Percentiles rank a stretch among this genome's conserved stretches.
These are phyloP conservation scores for Comarum palustre DNA, from an alignment of 306 rosid species.

Conservation along the genomic window DNA sequence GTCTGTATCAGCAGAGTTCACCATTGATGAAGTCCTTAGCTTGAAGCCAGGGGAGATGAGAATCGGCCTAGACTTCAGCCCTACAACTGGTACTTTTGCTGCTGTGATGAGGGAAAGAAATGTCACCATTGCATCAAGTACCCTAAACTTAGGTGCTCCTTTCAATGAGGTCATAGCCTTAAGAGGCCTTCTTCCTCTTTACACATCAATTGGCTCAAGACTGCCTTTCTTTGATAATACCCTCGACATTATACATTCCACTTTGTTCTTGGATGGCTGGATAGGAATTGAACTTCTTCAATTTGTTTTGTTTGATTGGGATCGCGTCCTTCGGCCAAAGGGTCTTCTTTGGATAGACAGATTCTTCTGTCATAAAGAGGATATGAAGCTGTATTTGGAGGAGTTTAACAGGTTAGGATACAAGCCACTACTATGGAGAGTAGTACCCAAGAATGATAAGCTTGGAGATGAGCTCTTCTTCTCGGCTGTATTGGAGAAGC, in stretches of 20 bases:
- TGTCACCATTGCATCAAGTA: constrained; percentile 20
- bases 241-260: constrained; percentile 25
- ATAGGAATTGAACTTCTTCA: constrained; percentile 17
- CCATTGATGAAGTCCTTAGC: constrained; percentile 22
- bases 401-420: constrained; percentile 19
- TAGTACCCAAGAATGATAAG: constrained; percentile 16
- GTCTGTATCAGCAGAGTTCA: constrained; percentile 25
- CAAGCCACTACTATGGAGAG: constrained; percentile 17
- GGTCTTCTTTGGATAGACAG: constrained; percentile 27
- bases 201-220: constrained; percentile 17
- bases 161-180: constrained; percentile 28
- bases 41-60: constrained; percentile 13
- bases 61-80: constrained; percentile 21
- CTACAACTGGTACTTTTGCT: constrained; percentile 19
- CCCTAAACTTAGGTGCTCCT: constrained; percentile 24
- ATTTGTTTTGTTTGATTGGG: constrained; percentile 24
- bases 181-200: constrained; percentile 27
- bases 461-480: constrained; percentile 28
- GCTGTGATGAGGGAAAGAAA: constrained; percentile 22
- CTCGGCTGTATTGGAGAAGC: constrained; percentile 24
- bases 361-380: constrained; percentile 17
- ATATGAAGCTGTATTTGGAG: constrained; percentile 13
- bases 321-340: constrained; percentile 14
- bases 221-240: constrained; percentile 23
- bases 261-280: constrained; percentile 30